phyloP scores from a whole-genome alignment of 805 yeast species.

The Starmera pachycereana region DNA sequence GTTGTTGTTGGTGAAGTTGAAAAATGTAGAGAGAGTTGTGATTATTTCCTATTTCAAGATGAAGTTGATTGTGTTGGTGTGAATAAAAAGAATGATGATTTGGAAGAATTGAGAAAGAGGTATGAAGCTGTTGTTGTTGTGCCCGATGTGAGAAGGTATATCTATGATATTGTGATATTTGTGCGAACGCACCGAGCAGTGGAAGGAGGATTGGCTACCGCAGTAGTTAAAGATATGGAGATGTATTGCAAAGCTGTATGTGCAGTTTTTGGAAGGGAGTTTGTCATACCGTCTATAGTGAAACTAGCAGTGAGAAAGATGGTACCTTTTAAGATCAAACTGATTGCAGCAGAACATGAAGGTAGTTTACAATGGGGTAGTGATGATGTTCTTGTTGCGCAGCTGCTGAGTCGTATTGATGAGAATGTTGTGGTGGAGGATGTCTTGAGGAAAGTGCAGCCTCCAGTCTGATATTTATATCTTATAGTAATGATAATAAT shows the following conservation, averaged over 20 bases:
- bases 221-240: constrained; percentile 32
- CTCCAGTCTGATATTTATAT: constrained; percentile 30
- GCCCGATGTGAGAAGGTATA: constrained; percentile 42
- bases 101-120: too few species aligned
- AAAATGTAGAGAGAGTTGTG: too few species aligned
- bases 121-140: constrained; percentile 23
- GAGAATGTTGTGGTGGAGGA: constrained; percentile 41
- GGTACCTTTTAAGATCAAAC: constrained; percentile 35
- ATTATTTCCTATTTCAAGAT: too few species aligned
- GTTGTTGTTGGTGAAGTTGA: too few species aligned
- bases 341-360: constrained; percentile 34
- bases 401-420: constrained; percentile 34
- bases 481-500: too few species aligned
- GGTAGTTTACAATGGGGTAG: constrained; percentile 48
- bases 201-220: constrained; percentile 40
- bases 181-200: constrained; percentile 47
- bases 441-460: constrained; percentile 37
- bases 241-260: constrained; percentile 29
- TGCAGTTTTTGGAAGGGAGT: constrained; percentile 28
- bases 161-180: constrained; percentile 45
- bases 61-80: too few species aligned
- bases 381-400: constrained; percentile 30
- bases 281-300: constrained; percentile 44
- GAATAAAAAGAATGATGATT: too few species aligned
- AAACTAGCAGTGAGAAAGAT: constrained; percentile 37